These are phyloP conservation scores for Phlegmacium glaucopus DNA, from an alignment of 768 basidiomycete species.

Conservation along the genomic window DNA sequence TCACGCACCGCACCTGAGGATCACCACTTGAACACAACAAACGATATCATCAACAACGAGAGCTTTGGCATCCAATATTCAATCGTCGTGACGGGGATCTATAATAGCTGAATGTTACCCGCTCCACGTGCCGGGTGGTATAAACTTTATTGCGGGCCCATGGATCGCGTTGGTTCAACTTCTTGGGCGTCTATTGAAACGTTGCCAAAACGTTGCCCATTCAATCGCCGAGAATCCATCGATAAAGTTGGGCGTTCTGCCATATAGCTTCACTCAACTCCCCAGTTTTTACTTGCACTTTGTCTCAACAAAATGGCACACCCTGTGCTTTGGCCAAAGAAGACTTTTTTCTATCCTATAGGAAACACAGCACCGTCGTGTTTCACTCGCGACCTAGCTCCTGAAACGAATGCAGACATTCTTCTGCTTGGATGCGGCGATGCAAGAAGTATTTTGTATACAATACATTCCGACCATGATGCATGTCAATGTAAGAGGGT, in stretches of 20 bases:
- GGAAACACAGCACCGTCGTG: conserved; percentile 57
- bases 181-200: neutral
- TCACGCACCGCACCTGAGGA: conserved; percentile 17
- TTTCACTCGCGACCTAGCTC: conserved; percentile 44
- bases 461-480: conserved; percentile 30
- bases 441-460: conserved; percentile 50
- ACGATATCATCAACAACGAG: neutral
- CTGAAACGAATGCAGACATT: conserved; percentile 44
- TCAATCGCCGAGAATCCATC: neutral
- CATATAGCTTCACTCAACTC: too few relatives aligned
- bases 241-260: neutral
- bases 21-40: neutral
- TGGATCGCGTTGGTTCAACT: neutral
- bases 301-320: conserved; percentile 43
- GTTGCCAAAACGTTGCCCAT: neutral
- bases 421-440: conserved; percentile 59
- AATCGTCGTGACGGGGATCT: too few relatives aligned
- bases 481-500: conserved; percentile 23
- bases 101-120: too few relatives aligned
- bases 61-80: neutral
- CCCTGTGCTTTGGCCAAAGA: conserved; percentile 39
- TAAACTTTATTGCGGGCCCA: neutral
- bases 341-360: conserved; percentile 52
- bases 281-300: too few relatives aligned
- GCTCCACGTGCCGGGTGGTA: neutral